Base-by-base conservation (phyloP, 2,329 filamentous ascomycete species). In the Bipolaris zeicola region DNA sequence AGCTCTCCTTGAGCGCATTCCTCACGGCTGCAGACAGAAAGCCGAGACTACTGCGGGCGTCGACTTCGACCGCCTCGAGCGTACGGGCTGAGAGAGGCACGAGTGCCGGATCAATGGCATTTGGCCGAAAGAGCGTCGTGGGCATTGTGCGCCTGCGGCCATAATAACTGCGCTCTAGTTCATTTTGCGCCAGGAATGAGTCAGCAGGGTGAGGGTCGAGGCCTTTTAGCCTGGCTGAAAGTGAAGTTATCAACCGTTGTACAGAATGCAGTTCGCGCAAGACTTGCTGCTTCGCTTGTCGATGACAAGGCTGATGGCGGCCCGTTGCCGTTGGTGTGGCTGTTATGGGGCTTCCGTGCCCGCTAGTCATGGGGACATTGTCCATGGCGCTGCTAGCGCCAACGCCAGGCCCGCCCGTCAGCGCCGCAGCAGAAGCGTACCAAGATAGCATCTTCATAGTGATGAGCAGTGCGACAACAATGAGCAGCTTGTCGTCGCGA, bases 391-490 rank as follows among this genome's bases (percentile, higher is more conserved):
- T 31, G 28, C 36, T 18, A 22, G 46, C 8, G 24, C 24, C 42
- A 36, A n/a, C 26, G 10, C 20, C 33, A 36, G 31, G 20, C 5
- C 38, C 31, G 37, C 34, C 28, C n/a, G 48, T 52, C 44, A 50
- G 13, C 8, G 45, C 52, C 10, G 52, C 52, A 11, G 52, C 52
- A 7, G 44, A 54, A 11, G 52, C 52, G 14, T 54, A 54, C 39
- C 52, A 38, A 10, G 52, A 45, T 20, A 54, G 52, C 52, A 54
- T 49, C 28, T 49, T 48, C 52, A 54, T 54, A 2, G 52, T 48
- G 38, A 48, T 49, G 26, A 54, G 52, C 28, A 54, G 45, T 6
- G 45, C 45, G n/a, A 54, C 36, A 20, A 41, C 47, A 31, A 54
- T 54, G 7, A 54, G 24, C 16, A 49, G 31, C 20, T 45, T 49